phyloP scores from a whole-genome alignment of 495 filamentous ascomycete genomes.

The Geoglossum glabrum region DNA sequence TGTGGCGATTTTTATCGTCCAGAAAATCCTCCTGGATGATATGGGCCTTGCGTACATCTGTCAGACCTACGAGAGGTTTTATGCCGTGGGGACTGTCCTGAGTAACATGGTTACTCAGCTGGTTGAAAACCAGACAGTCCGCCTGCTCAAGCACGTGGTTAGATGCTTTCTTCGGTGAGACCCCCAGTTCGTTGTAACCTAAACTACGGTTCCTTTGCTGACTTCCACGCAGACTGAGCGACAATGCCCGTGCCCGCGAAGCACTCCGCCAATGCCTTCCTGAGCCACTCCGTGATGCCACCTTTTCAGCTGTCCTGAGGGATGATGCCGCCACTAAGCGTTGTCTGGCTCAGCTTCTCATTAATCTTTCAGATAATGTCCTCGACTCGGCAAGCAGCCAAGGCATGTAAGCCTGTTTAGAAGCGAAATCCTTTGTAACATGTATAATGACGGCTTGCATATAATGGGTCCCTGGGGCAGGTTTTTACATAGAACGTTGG shows the following conservation, averaged over 20 bases:
- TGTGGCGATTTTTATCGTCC: slow-evolving; percentile 99
- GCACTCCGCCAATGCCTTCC: slow-evolving; percentile 92
- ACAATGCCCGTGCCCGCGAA: slow-evolving; percentile 90
- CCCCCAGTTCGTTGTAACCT: background rate
- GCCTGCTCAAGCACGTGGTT: slow-evolving; percentile 93
- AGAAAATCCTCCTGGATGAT: slow-evolving; percentile 95
- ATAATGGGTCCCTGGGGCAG: background rate
- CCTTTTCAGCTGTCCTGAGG: slow-evolving; percentile 87
- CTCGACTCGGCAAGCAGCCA: slow-evolving; percentile 27
- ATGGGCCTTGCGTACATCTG: slow-evolving; percentile 97
- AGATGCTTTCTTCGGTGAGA: slow-evolving; percentile 84
- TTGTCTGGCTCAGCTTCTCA: slow-evolving; percentile 85
- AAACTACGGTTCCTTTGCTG: background rate
- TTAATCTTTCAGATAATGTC: slow-evolving; percentile 90
- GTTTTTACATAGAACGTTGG: background rate
- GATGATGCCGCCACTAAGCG: slow-evolving; percentile 97
- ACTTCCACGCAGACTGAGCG: slow-evolving; percentile 44
- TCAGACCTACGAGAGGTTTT: slow-evolving; percentile 98
- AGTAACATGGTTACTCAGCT: slow-evolving; percentile 98
- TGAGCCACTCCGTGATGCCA: slow-evolving; percentile 88
- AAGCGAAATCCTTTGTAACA: background rate
- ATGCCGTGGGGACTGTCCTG: slow-evolving; percentile 90
- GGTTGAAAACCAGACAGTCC: slow-evolving; percentile 91
- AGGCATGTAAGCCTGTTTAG: slow-evolving; percentile 1
- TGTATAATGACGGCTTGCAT: slow-evolving; percentile 1